Percentiles rank a stretch among this genome's conserved stretches.
Evolutionary conservation across 768 basidiomycete species (phyloP).

Genomic region (Suillus plorans): DNA sequence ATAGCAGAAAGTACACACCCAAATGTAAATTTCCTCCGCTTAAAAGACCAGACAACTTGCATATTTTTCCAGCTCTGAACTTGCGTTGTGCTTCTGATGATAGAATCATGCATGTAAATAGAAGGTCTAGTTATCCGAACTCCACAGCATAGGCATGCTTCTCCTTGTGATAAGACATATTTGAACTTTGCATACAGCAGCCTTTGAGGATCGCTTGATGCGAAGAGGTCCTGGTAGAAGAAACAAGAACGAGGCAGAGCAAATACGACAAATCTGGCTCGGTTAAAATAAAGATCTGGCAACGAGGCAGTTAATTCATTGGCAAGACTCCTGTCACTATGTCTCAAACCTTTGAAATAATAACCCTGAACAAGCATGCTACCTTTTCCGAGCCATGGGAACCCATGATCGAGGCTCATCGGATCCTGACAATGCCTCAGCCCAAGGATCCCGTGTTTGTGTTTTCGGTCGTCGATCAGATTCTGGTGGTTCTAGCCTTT

Average conservation of each 20-base stretch:
- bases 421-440: slow-evolving; percentile 19
- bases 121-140: not conserved
- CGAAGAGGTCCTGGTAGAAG: not conserved
- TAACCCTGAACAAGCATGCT: not conserved
- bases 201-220: not conserved
- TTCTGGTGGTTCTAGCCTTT: slow-evolving; percentile 3
- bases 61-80: not conserved
- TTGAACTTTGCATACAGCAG: not conserved
- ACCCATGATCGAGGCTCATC: slow-evolving; percentile 40
- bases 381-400: slow-evolving; percentile 31
- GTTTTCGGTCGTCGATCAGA: slow-evolving; percentile 8
- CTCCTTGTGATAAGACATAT: not conserved
- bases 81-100: not conserved
- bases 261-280: not conserved
- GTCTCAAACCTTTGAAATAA: not conserved
- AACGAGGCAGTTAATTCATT: not conserved
- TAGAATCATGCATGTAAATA: not conserved
- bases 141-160: not conserved
- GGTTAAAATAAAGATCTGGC: not conserved
- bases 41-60: not conserved
- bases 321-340: not conserved
- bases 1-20: not conserved
- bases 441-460: slow-evolving; percentile 22
- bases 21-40: not conserved
- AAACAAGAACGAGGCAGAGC: not conserved